Conservation (phyloP, 2,329 filamentous ascomycete genomes). For the Cladosporium sp. region DNA sequence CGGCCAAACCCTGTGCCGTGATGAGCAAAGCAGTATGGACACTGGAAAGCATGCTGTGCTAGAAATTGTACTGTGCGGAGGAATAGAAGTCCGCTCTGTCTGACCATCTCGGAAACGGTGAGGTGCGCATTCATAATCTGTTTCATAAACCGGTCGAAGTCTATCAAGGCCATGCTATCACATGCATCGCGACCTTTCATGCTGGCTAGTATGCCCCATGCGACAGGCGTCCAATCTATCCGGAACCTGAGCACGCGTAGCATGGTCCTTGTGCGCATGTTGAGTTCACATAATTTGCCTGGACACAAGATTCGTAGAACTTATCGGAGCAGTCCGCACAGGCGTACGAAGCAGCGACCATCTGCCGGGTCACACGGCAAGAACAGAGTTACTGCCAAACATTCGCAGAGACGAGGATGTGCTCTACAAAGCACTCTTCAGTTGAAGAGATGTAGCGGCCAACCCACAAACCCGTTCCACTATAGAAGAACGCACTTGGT, state of each 20-base stretch:
- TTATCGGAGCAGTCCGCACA: not conserved
- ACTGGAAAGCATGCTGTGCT: not conserved
- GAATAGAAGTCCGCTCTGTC: not conserved
- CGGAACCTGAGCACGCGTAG: not conserved
- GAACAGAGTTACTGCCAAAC: not conserved
- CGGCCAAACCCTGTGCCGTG: not conserved
- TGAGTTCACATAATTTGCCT: not conserved
- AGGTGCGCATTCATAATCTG: not conserved
- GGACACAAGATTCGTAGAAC: not conserved
- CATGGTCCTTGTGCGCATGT: not conserved
- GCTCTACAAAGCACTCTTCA: constrained; percentile 5
- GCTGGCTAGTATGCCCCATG: not conserved
- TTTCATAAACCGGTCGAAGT: not conserved
- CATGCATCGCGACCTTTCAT: not conserved
- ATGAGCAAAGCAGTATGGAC: not conserved
- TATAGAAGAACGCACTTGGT: constrained; percentile 40
- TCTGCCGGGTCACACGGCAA: not conserved
- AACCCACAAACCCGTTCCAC: constrained; percentile 48
- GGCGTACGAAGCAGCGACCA: not conserved
- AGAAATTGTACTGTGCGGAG: not conserved
- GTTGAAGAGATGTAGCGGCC: constrained; percentile 36
- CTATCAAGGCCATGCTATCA: not conserved
- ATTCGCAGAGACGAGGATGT: not conserved
- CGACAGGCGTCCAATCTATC: not conserved
- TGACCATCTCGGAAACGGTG: not conserved